Evolutionary conservation across 306 rosid genomes (phyloP), one percentile per base, ranked within the genome.

Genomic region (Castanea crenata): DNA sequence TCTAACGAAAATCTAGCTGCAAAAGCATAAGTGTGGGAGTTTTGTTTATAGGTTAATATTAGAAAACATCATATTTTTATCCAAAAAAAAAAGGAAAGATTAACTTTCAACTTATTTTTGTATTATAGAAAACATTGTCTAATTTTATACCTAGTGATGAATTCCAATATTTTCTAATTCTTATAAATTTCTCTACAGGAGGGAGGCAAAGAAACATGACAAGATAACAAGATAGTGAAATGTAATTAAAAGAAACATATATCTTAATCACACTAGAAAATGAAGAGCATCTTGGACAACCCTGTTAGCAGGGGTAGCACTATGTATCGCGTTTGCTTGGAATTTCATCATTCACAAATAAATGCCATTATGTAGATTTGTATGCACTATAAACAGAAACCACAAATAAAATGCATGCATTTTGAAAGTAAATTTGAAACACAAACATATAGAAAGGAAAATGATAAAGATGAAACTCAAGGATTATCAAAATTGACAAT

Each of bases 231-330:
- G 49, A 65, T 32, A 65, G 46, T 18, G 14, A 32, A 12, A 65
- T 1, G 8, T 8, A 7, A 11, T 31, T 18, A 18, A 38, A 7
- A 38, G 46, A 38, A 38, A 38, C 46, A 63, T 15, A 29, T 23
- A 41, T 63, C 71, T 55, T 2, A 27, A 31, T 29, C 34, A 4
- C 58, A 8, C 7, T 16, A 46, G 41, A 71, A 2, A 56, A 44
- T 67, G 57, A 77, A 77, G 27, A 20, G 78, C 69, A 63, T 41
- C 35, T 35, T 31, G 65, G 55, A 20, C 64, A 77, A 56, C 59
- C 14, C 61, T 56, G 55, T 44, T 8, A 23, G 55, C 64, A 77
- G 35, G 19, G 23, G 19, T 58, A 59, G 25, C 25, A 64, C 13
- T 69, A 25, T 12, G 64, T 13, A 61, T 58, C 23, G 16, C 14